Percentiles rank a stretch among this genome's conserved stretches.
These are phyloP conservation scores for Inga leiocalycina DNA, from an alignment of 306 rosid species.

Conservation along the genomic window DNA sequence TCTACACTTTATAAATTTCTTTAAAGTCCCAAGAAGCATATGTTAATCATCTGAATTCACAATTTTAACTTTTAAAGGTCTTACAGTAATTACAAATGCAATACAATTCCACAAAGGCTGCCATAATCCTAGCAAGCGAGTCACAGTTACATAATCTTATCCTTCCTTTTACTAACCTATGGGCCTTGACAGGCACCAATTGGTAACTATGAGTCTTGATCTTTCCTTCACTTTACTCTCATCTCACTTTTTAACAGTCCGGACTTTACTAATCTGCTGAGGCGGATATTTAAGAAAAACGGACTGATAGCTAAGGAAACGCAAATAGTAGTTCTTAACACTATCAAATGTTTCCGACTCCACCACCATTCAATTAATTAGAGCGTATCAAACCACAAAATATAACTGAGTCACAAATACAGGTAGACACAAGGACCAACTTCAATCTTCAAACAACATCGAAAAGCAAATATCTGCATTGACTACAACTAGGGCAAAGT, in stretches of 20 bases:
- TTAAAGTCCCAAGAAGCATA: background rate
- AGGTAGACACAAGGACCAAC: slow-evolving; percentile 5
- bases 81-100: background rate
- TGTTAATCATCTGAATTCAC: background rate
- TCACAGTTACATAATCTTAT: background rate
- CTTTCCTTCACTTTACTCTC: background rate
- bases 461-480: background rate
- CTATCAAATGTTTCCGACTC: slow-evolving; percentile 25
- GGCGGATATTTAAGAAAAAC: background rate
- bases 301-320: slow-evolving; percentile 5
- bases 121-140: background rate
- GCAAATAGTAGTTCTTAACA: background rate
- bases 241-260: background rate
- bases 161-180: background rate
- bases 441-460: slow-evolving; percentile 34
- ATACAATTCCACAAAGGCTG: background rate
- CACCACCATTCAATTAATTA: slow-evolving; percentile 9
- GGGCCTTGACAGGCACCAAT: background rate
- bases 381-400: background rate
- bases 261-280: too few species aligned
- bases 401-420: background rate
- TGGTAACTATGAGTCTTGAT: background rate
- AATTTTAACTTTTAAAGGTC: background rate
- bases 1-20: background rate
- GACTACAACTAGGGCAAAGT: slow-evolving; percentile 42